Base-by-base conservation (phyloP, 306 rosid species). In the Senna tora region DNA sequence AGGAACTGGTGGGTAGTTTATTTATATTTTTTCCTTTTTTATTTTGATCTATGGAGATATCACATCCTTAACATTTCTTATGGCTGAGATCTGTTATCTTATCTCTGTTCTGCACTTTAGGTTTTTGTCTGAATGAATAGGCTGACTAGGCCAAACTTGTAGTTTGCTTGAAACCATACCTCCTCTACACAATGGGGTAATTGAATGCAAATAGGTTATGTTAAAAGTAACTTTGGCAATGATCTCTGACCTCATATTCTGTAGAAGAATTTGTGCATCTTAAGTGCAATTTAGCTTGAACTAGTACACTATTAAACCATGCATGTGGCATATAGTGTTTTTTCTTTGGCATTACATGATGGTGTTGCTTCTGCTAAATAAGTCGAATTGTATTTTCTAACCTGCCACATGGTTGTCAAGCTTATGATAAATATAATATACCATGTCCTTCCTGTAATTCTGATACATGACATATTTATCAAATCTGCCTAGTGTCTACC, bases 1-100 rank as follows among this genome's bases (percentile, higher is more conserved):
- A 93, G 83, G 97, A 93, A 75, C 89, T 93, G 69, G 98, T 90
- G 72, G 82, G 98, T 90, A 80, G 41, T 79, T 80, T 83, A 39
- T 76, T n/a, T n/a, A 28, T 75, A 61, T 47, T 55, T 19, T 70
- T 63, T 75, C 38, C 17, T 36, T 77, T 25, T 75, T 71, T 71
- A 21, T 72, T 71, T 82, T 65, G 51, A 17, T 51, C 50, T 66
- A 42, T 72, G 57, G 50, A 50, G 59, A 47, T 59, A 19, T 63
- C 39, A 62, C 38, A 20, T 79, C 19, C 14, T 53, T 67, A 53
- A 33, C 63, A 38, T 72, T 42, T 70, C 36, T 19, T 53, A 22
- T 63, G 25, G 21, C 74, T 65, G 59, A 65, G 63, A 63, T 62
- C 5, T 56, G 65, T 68, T 66, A 46, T 66, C 14, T 53, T 66